These are phyloP conservation scores for Talaromyces marneffei DNA, from an alignment of 2,329 filamentous ascomycete genomes.

Conservation along the genomic window DNA sequence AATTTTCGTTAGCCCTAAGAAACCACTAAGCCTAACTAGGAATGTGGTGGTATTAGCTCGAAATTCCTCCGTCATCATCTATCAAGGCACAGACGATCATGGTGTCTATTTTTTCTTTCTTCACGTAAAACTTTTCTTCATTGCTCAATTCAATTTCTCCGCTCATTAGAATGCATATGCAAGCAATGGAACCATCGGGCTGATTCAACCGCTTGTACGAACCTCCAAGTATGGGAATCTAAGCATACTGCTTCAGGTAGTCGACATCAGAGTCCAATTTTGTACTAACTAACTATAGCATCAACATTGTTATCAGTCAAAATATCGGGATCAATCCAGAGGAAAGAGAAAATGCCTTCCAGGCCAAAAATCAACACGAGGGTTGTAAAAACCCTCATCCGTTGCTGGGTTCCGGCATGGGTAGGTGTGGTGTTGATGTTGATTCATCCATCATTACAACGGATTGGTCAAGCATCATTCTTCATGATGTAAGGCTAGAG, in stretches of 20 bases:
- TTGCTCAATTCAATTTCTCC: not conserved
- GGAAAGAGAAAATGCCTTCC: not conserved
- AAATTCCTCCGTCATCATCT: not conserved
- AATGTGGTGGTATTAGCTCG: not conserved
- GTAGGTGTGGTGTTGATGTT: conserved; percentile 43
- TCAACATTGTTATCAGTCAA: not conserved
- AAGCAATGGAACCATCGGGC: too few species aligned
- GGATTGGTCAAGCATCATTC: conserved; percentile 21
- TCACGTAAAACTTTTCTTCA: not conserved
- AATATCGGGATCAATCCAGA: not conserved
- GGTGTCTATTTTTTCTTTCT: not conserved
- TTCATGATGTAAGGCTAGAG: conserved; percentile 4
- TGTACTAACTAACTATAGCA: not conserved
- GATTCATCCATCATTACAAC: conserved; percentile 39
- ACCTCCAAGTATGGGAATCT: not conserved
- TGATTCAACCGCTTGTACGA: not conserved
- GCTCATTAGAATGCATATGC: not conserved
- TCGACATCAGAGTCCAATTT: not conserved
- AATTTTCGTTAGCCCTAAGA: not conserved
- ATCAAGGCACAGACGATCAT: not conserved
- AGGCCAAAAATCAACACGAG: conserved; percentile 44
- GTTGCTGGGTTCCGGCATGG: conserved; percentile 46
- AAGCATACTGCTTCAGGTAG: not conserved
- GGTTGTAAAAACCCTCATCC: conserved; percentile 45
- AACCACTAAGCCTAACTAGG: not conserved